Evolutionary conservation across 257 asterid genomes (phyloP).

Genomic region (Jacaranda copaia): DNA sequence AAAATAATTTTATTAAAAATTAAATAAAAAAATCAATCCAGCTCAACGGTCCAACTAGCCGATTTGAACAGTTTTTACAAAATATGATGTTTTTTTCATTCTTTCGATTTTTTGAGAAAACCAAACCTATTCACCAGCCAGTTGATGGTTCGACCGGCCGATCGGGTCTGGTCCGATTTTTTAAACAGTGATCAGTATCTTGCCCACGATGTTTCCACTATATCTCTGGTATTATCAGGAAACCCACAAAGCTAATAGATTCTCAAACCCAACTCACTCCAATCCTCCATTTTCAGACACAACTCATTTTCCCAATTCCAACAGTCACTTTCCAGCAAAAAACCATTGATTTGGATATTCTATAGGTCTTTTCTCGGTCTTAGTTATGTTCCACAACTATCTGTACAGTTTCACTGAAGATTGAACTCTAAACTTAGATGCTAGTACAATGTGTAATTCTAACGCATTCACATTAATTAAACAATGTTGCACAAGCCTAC

Average conservation of each 20-base stretch:
- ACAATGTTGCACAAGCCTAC: constrained; percentile 3
- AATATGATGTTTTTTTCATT: no score
- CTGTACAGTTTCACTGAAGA: not conserved
- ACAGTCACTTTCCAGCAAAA: constrained; percentile 22
- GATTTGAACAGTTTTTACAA: no score
- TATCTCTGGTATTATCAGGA: constrained; percentile 12
- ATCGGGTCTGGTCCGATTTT: no score
- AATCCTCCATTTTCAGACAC: constrained; percentile 29
- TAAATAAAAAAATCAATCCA: no score
- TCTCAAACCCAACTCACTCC: constrained; percentile 12
- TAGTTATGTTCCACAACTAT: not conserved
- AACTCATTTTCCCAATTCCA: constrained; percentile 5
- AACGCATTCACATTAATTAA: not conserved
- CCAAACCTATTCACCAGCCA: no score
- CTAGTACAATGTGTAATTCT: not conserved
- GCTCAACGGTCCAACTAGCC: no score
- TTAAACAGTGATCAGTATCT: not conserved
- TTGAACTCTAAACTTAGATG: not conserved
- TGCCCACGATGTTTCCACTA: constrained; percentile 31
- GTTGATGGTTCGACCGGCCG: no score
- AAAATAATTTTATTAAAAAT: no score
- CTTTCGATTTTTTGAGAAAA: no score
- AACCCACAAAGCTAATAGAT: constrained; percentile 13
- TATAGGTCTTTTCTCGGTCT: not conserved
- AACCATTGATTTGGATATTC: constrained; percentile 24